A percentile compares a stretch with the other conserved stretches of the same genome.
These are phyloP conservation scores for Didymella keratinophila DNA, from an alignment of 2,329 filamentous ascomycete species.

Conservation along the genomic window DNA sequence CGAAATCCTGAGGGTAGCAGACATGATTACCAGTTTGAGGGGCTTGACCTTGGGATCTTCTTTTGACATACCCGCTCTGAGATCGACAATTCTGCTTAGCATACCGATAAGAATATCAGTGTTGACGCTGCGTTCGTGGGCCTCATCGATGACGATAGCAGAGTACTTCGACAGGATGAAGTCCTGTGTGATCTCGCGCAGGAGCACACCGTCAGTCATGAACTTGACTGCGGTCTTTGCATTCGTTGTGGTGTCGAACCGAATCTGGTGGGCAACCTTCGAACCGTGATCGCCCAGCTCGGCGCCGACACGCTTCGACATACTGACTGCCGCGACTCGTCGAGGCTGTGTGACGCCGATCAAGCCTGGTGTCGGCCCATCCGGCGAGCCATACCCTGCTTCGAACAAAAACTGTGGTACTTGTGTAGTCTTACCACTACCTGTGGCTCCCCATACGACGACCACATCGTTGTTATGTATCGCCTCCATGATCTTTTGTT, in stretches of 20 bases:
- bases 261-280: constrained; percentile 86
- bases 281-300: constrained; percentile 82
- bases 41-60: constrained; percentile 75
- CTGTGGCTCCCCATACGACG: constrained; percentile 92
- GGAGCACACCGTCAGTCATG: constrained; percentile 96
- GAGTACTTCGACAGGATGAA: constrained; percentile 90
- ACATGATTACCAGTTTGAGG: constrained; percentile 97
- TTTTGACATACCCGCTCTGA: constrained; percentile 76
- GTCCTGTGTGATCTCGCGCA: constrained; percentile 90
- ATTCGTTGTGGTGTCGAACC: constrained; percentile 86
- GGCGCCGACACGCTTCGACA: constrained; percentile 88
- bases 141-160: constrained; percentile 92
- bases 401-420: constrained; percentile 96
- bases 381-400: constrained; percentile 82
- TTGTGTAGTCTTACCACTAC: constrained; percentile 97
- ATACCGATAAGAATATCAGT: constrained; percentile 98
- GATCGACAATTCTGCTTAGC: constrained; percentile 88
- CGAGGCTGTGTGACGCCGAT: constrained; percentile 95
- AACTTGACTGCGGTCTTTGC: constrained; percentile 92
- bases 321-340: constrained; percentile 93
- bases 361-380: constrained; percentile 84
- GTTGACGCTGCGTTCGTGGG: constrained; percentile 95
- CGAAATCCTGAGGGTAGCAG: constrained; percentile 87
- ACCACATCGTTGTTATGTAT: constrained; percentile 91
- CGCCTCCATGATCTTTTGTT: constrained; percentile 97